Evolutionary conservation across 2,329 filamentous ascomycete species (phyloP), one percentile per base, ranked within the genome.

Genomic region (Aspergillus ustus): DNA sequence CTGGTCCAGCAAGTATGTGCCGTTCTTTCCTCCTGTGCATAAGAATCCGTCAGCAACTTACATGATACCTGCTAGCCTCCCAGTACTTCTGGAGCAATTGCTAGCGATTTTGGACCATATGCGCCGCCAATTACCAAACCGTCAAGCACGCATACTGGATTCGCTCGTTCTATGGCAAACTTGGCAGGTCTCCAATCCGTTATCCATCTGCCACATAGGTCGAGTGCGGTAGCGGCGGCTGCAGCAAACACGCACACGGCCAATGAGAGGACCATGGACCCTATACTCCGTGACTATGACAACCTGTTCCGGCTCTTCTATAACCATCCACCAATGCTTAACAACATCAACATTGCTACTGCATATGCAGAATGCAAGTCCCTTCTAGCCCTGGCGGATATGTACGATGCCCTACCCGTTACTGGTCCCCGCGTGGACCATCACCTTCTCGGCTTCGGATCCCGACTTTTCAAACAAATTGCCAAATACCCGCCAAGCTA

Each of bases 231-330:
- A 61, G 55, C 29, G 50, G 55, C 59, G 49, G 59, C 54, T 44
- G 60, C 54, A 62, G 51, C 54, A 58, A 62, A 58, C 50, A 60
- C 45, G 43, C 45, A 48, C 31, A 45, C 50, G 29, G 45, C 60
- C 60, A 62, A 62, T 62, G 83, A 86, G 51, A 87, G 92, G 57
- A 82, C 82, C 19, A 78, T 82, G 48, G 84, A 91, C 70, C 91
- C 96, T 66, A 85, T 93, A 22, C 84, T 97, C 51, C 91, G 92
- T 69, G 92, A 97, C 79, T 97, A 98, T 77, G 93, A 97, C 75
- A 97, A 97, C 75, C 84, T 98, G 22, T 96, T 98, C 75, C 91
- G 93, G 70, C 90, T 95, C 64, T 97, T 97, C 82, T 98, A 98
- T 83, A 97, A 97, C 76, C 91, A 96, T 75, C 82, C 92, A 0